Percentiles rank a stretch among this genome's conserved stretches.
Conservation (phyloP, 31 red algal species). For the Porphyra umbilicalis region DNA sequence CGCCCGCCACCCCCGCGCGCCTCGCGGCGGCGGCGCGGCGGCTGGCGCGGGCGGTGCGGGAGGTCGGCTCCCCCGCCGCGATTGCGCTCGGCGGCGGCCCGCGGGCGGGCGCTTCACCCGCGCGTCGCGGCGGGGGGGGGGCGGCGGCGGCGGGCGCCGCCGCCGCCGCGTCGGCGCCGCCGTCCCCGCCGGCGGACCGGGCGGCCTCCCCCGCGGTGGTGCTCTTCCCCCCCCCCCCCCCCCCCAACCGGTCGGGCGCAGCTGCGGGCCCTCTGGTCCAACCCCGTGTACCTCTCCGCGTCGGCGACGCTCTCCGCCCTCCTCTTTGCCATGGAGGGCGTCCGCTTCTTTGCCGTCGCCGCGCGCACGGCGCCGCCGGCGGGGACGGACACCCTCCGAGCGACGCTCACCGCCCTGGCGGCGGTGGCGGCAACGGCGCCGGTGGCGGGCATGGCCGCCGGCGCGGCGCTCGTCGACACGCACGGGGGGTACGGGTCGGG, state of each 20-base stretch:
- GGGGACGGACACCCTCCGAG: not conserved
- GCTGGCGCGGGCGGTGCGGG: not conserved
- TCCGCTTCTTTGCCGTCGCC: not conserved
- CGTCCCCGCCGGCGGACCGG: not conserved
- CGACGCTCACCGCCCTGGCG: not conserved
- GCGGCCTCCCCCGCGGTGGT: not conserved
- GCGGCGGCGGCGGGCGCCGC: not conserved
- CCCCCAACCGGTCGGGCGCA: not conserved
- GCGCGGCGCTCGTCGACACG: not conserved
- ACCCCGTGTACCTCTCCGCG: not conserved
- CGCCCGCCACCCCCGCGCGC: not conserved
- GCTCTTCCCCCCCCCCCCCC: not conserved
- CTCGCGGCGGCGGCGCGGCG: not conserved
- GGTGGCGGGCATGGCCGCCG: not conserved
- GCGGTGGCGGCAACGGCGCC: not conserved
- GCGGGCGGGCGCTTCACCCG: not conserved
- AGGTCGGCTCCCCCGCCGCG: not conserved
- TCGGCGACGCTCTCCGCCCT: not conserved
- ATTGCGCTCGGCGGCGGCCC: not conserved
- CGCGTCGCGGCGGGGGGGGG: not conserved
- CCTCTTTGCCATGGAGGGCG: not conserved
- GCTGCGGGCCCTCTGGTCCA: not conserved
- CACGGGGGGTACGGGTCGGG: not conserved
- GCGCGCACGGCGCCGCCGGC: not conserved
- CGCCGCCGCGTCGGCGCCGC: not conserved